phyloP scores from a whole-genome alignment of 2,329 filamentous ascomycete genomes.

The Clarireedia monteithiana region DNA sequence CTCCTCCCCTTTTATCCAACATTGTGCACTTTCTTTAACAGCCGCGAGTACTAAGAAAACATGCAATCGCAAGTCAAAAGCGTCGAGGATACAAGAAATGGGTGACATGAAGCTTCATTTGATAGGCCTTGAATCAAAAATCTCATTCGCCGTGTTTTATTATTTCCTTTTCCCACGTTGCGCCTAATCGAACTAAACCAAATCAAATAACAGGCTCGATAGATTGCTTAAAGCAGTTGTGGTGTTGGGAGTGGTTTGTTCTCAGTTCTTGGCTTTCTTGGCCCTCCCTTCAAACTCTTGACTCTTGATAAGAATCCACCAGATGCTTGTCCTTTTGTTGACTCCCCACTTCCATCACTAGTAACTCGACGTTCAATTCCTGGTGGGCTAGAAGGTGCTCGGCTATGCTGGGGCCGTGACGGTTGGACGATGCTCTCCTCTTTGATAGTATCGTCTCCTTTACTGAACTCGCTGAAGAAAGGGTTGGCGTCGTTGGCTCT shows the following conservation, averaged over 20 bases:
- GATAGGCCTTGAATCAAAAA: no score
- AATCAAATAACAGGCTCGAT: neutral
- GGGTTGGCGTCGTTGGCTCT: slow-evolving; percentile 55
- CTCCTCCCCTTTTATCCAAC: no score
- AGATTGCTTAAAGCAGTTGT: neutral
- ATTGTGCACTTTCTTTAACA: no score
- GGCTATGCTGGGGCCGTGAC: slow-evolving; percentile 29
- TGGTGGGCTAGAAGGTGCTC: slow-evolving; percentile 51
- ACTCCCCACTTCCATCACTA: slow-evolving; percentile 39
- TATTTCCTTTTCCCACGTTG: no score
- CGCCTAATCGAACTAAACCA: no score
- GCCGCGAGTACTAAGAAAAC: no score
- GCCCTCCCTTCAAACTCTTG: slow-evolving; percentile 71
- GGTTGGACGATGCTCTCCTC: slow-evolving; percentile 45
- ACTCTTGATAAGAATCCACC: slow-evolving; percentile 66
- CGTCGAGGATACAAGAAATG: no score
- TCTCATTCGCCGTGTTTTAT: no score
- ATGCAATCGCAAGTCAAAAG: no score
- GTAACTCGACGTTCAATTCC: slow-evolving; percentile 59
- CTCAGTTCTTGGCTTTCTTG: slow-evolving; percentile 37
- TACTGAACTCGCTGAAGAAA: slow-evolving; percentile 73
- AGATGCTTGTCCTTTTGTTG: slow-evolving; percentile 5
- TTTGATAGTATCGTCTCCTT: slow-evolving; percentile 49
- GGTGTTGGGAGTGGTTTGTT: neutral
- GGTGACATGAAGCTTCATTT: no score